Evolutionary conservation across 2,329 filamentous ascomycete species (phyloP).

Genomic region (Penicillium psychrosexuale): DNA sequence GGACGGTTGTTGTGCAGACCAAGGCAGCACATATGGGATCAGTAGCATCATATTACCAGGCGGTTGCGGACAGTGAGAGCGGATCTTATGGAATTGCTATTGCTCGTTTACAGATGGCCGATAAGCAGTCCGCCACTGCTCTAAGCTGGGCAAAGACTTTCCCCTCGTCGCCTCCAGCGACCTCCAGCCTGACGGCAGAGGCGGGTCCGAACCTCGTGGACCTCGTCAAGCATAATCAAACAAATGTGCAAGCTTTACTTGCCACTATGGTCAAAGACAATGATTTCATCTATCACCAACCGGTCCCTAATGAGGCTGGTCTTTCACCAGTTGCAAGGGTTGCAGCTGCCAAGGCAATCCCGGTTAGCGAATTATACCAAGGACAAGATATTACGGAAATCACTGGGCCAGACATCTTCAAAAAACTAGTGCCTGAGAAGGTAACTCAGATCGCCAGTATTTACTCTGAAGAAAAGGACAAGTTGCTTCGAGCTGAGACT

Average conservation of each 20-base stretch:
- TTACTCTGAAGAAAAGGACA: slow-evolving; percentile 98
- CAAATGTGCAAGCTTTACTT: slow-evolving; percentile 77
- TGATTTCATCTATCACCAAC: slow-evolving; percentile 97
- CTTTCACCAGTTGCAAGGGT: slow-evolving; percentile 81
- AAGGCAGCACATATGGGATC: slow-evolving; percentile 83
- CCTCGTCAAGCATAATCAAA: slow-evolving; percentile 75
- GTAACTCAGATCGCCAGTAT: slow-evolving; percentile 95
- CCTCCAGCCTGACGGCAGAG: slow-evolving; percentile 79
- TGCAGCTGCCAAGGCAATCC: slow-evolving; percentile 93
- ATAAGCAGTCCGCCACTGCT: slow-evolving; percentile 74
- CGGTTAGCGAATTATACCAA: slow-evolving; percentile 92
- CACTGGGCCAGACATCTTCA: slow-evolving; percentile 93
- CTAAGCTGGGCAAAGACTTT: slow-evolving; percentile 73
- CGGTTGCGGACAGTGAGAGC: slow-evolving; percentile 82
- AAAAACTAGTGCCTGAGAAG: slow-evolving; percentile 91
- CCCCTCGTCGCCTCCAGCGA: slow-evolving; percentile 72
- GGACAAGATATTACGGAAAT: slow-evolving; percentile 97
- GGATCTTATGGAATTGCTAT: slow-evolving; percentile 84
- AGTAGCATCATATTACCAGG: slow-evolving; percentile 90
- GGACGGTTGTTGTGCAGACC: slow-evolving; percentile 67
- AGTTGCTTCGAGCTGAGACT: slow-evolving; percentile 86
- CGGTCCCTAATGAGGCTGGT: slow-evolving; percentile 79
- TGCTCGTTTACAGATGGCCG: slow-evolving; percentile 75
- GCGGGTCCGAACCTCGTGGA: slow-evolving; percentile 72
- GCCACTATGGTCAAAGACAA: slow-evolving; percentile 81